Evolutionary conservation across 1,284 basidiomycete species (phyloP), one percentile per base, ranked within the genome.

Genomic region (Grifola frondosa): DNA sequence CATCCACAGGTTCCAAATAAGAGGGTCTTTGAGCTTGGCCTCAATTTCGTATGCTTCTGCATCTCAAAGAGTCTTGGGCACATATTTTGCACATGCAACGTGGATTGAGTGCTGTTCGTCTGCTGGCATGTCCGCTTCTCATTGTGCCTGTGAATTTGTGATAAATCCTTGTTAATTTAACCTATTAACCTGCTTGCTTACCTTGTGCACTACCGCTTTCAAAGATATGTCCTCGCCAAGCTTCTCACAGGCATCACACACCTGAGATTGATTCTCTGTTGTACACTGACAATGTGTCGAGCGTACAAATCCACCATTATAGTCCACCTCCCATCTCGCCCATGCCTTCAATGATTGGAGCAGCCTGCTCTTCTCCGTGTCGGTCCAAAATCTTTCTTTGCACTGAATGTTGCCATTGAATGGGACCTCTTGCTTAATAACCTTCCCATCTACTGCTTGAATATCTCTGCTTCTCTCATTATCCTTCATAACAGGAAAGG

Each of bases 81-180:
- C 16, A 22, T 40, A 45, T 17, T 45, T 45, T 33, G 35, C 43
- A 17, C 33, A 20, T 7, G 15, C 19, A n/a, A 30, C 32, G 11
- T 40, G 37, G 2, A 30, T 34, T 19, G 31, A 25, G 6, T 30
- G 37, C 31, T 45, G 43, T 21, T 39, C 10, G 10, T 39, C 37
- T 12, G 22, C 25, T 4, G 30, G 10, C 9, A 45, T 19, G 9
- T 24, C 17, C 11, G 43, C 37, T 8, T 29, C 37, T 33, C 30
- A 17, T 33, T 45, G 10, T 34, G 30, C 31, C 24, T 40, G 30
- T 24, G 20, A 11, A 13, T 19, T 24, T 22, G 11, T n/a, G 13
- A n/a, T 21, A 11, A 22, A 3, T 30, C 16, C 25, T 9, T 5
- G 28, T 39, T 24, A 6, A 8, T 20, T 35, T 17, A 10, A 21